Evolutionary conservation across 139 green algal species (phyloP).

Genomic region (Chlamydomonas sphaeroides): DNA sequence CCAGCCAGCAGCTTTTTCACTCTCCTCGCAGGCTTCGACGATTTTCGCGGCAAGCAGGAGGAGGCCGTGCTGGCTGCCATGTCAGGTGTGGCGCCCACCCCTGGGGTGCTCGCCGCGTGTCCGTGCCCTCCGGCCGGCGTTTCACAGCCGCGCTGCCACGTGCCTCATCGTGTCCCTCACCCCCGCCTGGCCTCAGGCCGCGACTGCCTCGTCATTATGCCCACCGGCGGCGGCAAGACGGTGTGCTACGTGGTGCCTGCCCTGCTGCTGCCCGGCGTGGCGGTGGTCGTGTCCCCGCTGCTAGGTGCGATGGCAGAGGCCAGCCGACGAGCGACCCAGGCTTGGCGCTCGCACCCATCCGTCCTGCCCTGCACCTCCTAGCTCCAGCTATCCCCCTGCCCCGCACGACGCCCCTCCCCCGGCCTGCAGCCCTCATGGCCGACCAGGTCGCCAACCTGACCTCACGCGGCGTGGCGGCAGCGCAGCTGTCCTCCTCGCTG

Average conservation of each 20-base stretch:
- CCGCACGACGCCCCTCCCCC: background rate
- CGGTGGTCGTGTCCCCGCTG: conserved; percentile 63
- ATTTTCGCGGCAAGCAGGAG: conserved; percentile 50
- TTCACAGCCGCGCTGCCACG: background rate
- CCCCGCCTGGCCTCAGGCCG: conserved; percentile 32
- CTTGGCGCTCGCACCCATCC: background rate
- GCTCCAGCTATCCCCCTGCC: background rate
- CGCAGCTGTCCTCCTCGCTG: conserved; percentile 55
- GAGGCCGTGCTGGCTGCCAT: conserved; percentile 41
- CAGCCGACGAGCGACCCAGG: background rate
- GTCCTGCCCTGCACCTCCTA: background rate
- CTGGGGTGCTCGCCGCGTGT: background rate
- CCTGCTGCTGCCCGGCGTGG: conserved; percentile 38
- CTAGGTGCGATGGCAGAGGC: conserved; percentile 45
- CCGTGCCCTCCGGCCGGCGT: background rate
- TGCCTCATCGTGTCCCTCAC: background rate
- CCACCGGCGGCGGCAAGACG: conserved; percentile 90
- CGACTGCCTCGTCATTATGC: conserved; percentile 93
- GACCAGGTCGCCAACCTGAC: conserved; percentile 61
- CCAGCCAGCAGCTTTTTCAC: no score
- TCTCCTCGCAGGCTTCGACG: conserved; percentile 16
- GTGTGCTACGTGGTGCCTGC: conserved; percentile 76
- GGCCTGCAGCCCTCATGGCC: conserved; percentile 67
- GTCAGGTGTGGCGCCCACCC: conserved; percentile 8
- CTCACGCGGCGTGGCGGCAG: conserved; percentile 42